These are phyloP conservation scores for Eimeria tenella DNA, from an alignment of 169 alveolate species.

Conservation along the genomic window DNA sequence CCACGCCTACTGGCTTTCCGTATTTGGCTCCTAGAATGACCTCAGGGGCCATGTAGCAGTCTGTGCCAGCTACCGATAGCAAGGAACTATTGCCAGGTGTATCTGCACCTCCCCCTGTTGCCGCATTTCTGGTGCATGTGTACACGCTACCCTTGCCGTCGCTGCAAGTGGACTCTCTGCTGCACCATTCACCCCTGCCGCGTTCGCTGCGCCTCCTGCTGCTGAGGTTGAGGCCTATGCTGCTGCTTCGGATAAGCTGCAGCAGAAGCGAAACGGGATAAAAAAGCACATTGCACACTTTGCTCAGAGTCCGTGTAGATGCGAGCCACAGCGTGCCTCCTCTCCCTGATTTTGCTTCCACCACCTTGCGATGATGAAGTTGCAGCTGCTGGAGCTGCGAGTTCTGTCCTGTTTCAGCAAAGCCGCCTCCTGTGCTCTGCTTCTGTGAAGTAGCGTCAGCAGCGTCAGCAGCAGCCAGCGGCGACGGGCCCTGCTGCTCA, in stretches of 20 bases:
- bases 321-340: background rate
- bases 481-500: background rate
- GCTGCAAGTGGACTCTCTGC: background rate
- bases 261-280: background rate
- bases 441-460: background rate
- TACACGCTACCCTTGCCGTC: background rate
- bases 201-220: too few relatives aligned
- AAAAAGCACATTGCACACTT: background rate
- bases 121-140: background rate
- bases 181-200: background rate
- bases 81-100: background rate
- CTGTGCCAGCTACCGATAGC: slow-evolving; percentile 73
- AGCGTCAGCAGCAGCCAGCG: background rate
- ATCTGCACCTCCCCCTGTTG: background rate
- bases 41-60: slow-evolving; percentile 78
- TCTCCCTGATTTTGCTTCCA: background rate
- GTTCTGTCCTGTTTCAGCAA: background rate
- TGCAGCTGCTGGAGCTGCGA: background rate
- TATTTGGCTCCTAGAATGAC: slow-evolving; percentile 33
- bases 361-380: background rate
- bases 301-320: background rate
- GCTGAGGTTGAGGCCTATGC: too few relatives aligned
- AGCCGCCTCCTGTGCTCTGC: background rate
- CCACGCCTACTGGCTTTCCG: slow-evolving; percentile 62
- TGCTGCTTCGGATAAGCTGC: background rate